phyloP scores from a whole-genome alignment of 202 grass and related monocot genomes.

The Dendrocalamus latiflorus region DNA sequence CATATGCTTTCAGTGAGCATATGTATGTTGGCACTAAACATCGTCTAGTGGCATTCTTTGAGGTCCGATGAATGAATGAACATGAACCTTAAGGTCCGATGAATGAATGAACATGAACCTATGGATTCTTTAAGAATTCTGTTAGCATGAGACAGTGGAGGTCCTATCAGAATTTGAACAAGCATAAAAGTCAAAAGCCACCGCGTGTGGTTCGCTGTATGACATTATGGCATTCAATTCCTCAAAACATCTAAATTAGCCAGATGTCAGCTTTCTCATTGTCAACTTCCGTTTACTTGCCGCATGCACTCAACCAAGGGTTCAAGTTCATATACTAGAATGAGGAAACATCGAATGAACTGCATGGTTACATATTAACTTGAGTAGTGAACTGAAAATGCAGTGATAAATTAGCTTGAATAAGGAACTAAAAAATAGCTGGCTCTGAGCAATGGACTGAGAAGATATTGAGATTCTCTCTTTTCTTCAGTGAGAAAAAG shows the following conservation, averaged over 20 bases:
- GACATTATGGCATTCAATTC: too few species aligned
- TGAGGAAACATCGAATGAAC: neutral
- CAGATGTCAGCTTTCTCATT: neutral
- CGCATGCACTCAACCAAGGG: neutral
- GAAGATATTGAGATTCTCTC: neutral
- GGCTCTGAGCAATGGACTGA: too few species aligned
- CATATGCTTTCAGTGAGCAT: neutral
- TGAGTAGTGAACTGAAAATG: neutral
- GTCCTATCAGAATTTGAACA: neutral
- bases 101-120: too few species aligned
- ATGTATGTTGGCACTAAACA: neutral
- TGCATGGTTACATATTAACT: neutral
- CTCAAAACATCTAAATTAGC: neutral
- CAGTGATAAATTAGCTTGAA: neutral
- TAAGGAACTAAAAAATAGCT: neutral
- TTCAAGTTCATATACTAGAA: neutral
- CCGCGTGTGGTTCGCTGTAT: neutral
- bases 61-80: neutral
- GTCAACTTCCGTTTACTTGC: neutral
- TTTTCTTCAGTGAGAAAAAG: neutral
- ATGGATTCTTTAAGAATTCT: neutral
- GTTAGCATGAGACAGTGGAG: neutral
- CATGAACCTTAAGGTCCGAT: too few species aligned
- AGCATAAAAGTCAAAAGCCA: neutral
- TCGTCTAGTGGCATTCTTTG: neutral